A percentile compares a stretch with the other conserved stretches of the same genome.
Evolutionary conservation across 176 grass and related monocot genomes (phyloP).

Genomic region (Ananas comosus): DNA sequence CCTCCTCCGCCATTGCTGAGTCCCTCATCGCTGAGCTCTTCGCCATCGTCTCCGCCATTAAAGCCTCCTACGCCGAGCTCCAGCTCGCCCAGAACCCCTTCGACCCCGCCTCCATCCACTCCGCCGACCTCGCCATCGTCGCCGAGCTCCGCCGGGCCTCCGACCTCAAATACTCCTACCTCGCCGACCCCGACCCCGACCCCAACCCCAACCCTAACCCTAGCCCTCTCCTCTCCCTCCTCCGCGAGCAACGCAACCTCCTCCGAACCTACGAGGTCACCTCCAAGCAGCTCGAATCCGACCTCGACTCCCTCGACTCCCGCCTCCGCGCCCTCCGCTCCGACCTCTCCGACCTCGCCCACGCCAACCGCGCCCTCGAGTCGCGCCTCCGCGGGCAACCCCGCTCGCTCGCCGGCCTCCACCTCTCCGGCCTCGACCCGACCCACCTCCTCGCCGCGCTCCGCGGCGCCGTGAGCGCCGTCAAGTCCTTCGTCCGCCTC

Average conservation of each 20-base stretch:
- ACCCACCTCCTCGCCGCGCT: conserved; percentile 67
- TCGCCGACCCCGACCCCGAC: conserved; percentile 7
- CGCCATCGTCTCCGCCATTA: conserved; percentile 58
- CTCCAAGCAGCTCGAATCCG: conserved; percentile 43
- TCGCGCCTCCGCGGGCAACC: conserved; percentile 29
- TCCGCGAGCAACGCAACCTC: conserved; percentile 39
- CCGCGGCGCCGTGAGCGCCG: conserved; percentile 30
- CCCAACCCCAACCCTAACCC: not conserved
- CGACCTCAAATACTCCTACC: conserved; percentile 44
- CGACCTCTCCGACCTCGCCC: conserved; percentile 7
- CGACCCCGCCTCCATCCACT: conserved; percentile 49
- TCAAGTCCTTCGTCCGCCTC: conserved; percentile 40
- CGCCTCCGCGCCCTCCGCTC: conserved; percentile 22
- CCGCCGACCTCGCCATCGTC: conserved; percentile 46
- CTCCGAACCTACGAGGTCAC: conserved; percentile 63
- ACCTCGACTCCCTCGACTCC: conserved; percentile 48
- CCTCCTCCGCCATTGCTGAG: conserved; percentile 12
- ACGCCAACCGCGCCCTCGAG: conserved; percentile 31
- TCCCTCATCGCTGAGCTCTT: conserved; percentile 52
- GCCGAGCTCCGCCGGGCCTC: conserved; percentile 59
- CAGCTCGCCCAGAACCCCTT: conserved; percentile 73
- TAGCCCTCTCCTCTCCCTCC: conserved; percentile 9
- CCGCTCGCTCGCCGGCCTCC: conserved; percentile 41
- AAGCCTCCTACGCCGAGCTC: conserved; percentile 79
- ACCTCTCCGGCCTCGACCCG: conserved; percentile 25